A percentile compares a stretch with the other conserved stretches of the same genome.
Conservation (phyloP, 345 rosid genomes). For the Corymbia maculata region DNA sequence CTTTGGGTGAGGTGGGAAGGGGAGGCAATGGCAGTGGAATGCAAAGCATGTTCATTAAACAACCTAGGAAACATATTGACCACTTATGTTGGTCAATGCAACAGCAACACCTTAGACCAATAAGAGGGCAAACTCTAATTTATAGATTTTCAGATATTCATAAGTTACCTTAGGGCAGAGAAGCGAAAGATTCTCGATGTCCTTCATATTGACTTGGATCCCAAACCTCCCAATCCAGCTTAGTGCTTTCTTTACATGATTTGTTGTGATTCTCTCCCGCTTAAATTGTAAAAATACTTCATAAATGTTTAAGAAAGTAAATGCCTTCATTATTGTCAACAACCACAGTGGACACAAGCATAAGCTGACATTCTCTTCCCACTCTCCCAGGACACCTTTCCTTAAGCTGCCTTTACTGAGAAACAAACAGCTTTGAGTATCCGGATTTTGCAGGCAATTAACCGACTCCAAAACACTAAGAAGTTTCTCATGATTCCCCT, state of each 20-base stretch:
- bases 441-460: slow-evolving; percentile 51
- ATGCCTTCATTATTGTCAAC: slow-evolving; percentile 51
- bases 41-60: neutral
- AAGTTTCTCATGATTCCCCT: slow-evolving; percentile 41
- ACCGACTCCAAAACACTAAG: slow-evolving; percentile 50
- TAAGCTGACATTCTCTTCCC: neutral
- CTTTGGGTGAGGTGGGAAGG: neutral
- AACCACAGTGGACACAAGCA: slow-evolving; percentile 83
- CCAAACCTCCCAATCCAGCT: slow-evolving; percentile 38
- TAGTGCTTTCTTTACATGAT: slow-evolving; percentile 38
- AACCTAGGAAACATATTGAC: neutral
- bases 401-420: slow-evolving; percentile 8
- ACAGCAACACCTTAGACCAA: neutral
- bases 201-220: slow-evolving; percentile 34
- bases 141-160: neutral
- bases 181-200: slow-evolving; percentile 53
- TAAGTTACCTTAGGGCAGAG: slow-evolving; percentile 65
- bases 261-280: slow-evolving; percentile 21
- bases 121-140: neutral
- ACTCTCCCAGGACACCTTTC: neutral
- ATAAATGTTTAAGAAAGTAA: slow-evolving; percentile 54
- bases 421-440: slow-evolving; percentile 41
- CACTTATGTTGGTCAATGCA: neutral
- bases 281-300: slow-evolving; percentile 31
- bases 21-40: neutral